These are phyloP conservation scores for Sordariomycetes sp. DNA, from an alignment of 2,329 filamentous ascomycete genomes.

Conservation along the genomic window DNA sequence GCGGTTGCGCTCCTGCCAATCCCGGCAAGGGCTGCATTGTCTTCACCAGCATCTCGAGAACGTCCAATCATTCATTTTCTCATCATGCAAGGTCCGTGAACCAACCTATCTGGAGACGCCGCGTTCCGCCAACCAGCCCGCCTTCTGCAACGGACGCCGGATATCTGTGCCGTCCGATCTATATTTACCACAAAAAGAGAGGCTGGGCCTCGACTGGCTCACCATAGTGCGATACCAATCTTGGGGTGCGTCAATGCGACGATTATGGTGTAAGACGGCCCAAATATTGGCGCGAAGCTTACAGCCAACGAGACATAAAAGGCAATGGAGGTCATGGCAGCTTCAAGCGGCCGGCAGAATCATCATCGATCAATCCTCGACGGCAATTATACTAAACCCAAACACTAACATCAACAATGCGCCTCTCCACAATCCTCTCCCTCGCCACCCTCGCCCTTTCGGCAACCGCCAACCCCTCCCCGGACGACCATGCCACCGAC, in stretches of 20 bases:
- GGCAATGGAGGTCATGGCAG: neutral
- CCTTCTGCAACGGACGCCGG: neutral
- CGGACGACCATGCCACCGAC: neutral
- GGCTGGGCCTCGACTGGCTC: neutral
- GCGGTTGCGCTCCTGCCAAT: neutral
- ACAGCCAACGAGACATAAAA: neutral
- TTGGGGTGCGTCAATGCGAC: neutral
- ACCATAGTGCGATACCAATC: neutral
- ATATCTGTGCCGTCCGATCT: neutral
- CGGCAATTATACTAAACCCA: neutral
- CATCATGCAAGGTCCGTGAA: neutral
- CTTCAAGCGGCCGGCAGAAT: neutral
- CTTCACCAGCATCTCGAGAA: neutral
- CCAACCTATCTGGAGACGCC: neutral
- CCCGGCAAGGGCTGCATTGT: neutral
- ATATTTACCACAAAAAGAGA: neutral
- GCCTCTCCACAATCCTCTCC: conserved; percentile 1
- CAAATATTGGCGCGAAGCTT: neutral
- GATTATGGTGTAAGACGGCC: neutral
- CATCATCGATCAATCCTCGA: neutral
- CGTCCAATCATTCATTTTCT: neutral
- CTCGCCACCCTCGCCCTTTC: conserved; percentile 5
- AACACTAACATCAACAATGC: neutral
- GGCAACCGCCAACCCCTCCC: conserved; percentile 4
- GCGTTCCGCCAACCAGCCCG: neutral